These are phyloP conservation scores for Dioscorea zingiberensis DNA, from an alignment of 106 monocot species.

Conservation along the genomic window DNA sequence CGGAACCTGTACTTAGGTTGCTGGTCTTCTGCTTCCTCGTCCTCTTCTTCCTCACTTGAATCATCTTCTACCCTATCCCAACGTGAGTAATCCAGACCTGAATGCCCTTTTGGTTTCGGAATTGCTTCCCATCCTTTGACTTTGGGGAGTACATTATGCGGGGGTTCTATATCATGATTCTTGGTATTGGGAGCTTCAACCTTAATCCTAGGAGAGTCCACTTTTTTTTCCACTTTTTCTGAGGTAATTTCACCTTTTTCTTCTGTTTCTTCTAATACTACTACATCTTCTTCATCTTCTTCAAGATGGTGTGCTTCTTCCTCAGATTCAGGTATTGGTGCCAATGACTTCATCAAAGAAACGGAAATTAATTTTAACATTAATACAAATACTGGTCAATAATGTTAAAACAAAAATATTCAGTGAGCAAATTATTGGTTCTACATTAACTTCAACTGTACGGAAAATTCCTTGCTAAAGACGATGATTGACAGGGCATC, in stretches of 20 bases:
- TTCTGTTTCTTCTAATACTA: conserved; percentile 7
- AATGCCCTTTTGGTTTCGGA: conserved; percentile 88
- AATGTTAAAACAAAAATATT: no score
- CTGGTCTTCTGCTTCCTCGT: conserved; percentile 52
- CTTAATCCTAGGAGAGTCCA: conserved; percentile 2
- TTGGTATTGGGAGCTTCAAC: conserved; percentile 3
- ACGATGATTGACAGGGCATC: no score
- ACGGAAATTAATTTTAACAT: not conserved
- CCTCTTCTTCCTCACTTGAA: conserved; percentile 85
- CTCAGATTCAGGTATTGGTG: conserved; percentile 86
- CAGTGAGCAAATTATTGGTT: no score
- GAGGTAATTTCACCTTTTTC: conserved; percentile 22
- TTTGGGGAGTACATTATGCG: conserved; percentile 14
- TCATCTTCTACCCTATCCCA: conserved; percentile 89
- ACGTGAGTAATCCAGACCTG: conserved; percentile 80
- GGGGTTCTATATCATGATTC: conserved; percentile 9
- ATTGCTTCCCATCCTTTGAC: conserved; percentile 56
- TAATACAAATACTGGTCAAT: not conserved
- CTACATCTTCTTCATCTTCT: conserved; percentile 44
- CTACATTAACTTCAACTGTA: no score
- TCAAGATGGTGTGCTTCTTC: conserved; percentile 50
- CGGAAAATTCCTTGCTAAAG: no score
- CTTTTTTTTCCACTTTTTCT: conserved; percentile 8
- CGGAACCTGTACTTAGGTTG: conserved; percentile 75
- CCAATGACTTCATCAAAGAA: conserved; percentile 49